Percentiles rank a stretch among this genome's conserved stretches.
Conservation (phyloP, 2,329 filamentous ascomycete genomes). For the Epichloe gansuensis region DNA sequence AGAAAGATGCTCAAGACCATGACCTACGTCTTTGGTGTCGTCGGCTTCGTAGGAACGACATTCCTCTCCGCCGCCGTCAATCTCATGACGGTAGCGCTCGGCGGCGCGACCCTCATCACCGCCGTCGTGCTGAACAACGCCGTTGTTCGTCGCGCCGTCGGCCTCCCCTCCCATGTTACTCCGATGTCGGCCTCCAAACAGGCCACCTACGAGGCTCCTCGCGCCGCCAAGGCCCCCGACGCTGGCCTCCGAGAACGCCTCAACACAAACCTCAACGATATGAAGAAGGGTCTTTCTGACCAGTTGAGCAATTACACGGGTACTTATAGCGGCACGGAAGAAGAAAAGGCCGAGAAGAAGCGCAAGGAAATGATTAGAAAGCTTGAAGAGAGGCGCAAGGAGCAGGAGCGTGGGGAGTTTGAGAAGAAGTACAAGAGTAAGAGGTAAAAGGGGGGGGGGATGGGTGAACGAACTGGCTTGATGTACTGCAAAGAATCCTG, state of each 20-base stretch:
- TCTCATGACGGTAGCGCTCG: slow-evolving; percentile 32
- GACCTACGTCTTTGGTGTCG: slow-evolving; percentile 28
- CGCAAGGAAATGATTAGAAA: slow-evolving; percentile 21
- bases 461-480: neutral
- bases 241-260: slow-evolving; percentile 20
- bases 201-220: slow-evolving; percentile 24
- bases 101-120: slow-evolving; percentile 24
- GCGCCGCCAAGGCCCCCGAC: slow-evolving; percentile 9
- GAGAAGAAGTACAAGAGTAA: slow-evolving; percentile 28
- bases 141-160: slow-evolving; percentile 24
- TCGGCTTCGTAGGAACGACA: slow-evolving; percentile 31
- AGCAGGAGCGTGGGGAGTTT: slow-evolving; percentile 25
- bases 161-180: slow-evolving; percentile 23
- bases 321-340: slow-evolving; percentile 17
- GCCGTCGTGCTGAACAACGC: slow-evolving; percentile 24
- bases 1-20: slow-evolving; percentile 28
- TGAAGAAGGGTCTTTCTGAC: slow-evolving; percentile 25
- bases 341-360: slow-evolving; percentile 23
- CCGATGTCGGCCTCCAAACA: slow-evolving; percentile 7
- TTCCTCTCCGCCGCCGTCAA: slow-evolving; percentile 37
- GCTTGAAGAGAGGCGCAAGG: slow-evolving; percentile 22
- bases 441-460: slow-evolving; percentile 5
- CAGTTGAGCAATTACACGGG: slow-evolving; percentile 23
- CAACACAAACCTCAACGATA: slow-evolving; percentile 19
- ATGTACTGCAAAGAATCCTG: no score